Evolutionary conservation across 257 asterid genomes (phyloP).

Genomic region (Scutellaria minor): DNA sequence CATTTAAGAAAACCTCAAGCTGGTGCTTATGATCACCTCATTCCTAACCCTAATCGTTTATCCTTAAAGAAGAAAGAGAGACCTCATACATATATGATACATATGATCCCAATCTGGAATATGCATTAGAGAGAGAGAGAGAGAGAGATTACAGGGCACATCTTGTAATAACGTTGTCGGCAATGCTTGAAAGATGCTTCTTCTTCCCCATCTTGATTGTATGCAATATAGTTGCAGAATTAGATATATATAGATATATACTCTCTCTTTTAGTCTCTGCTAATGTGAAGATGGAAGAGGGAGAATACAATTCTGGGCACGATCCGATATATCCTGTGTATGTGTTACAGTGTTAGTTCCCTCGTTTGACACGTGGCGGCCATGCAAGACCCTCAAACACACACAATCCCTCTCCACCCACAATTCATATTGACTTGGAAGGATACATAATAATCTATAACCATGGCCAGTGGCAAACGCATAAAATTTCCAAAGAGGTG

Average conservation of each 20-base stretch:
- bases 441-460: no score
- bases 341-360: slow-evolving; percentile 1
- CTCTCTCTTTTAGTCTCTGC: not conserved
- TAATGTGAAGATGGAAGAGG: not conserved
- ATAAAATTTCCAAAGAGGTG: no score
- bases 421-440: no score
- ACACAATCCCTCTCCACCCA: no score
- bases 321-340: slow-evolving; percentile 36
- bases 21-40: not conserved
- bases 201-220: slow-evolving; percentile 45
- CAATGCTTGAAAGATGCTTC: slow-evolving; percentile 74
- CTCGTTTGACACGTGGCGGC: slow-evolving; percentile 43
- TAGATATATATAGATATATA: not conserved
- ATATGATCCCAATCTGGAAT: not conserved
- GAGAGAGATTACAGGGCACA: slow-evolving; percentile 58
- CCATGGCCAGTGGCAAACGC: no score
- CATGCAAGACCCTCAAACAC: slow-evolving; percentile 45
- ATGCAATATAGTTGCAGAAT: slow-evolving; percentile 3
- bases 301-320: slow-evolving; percentile 5
- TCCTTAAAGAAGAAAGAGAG: not conserved
- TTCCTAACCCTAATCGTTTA: not conserved
- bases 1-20: not conserved
- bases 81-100: not conserved
- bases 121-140: not conserved
- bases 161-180: slow-evolving; percentile 61